These are phyloP conservation scores for Priceomyces carsonii DNA, from an alignment of 805 yeast species.

Conservation along the genomic window DNA sequence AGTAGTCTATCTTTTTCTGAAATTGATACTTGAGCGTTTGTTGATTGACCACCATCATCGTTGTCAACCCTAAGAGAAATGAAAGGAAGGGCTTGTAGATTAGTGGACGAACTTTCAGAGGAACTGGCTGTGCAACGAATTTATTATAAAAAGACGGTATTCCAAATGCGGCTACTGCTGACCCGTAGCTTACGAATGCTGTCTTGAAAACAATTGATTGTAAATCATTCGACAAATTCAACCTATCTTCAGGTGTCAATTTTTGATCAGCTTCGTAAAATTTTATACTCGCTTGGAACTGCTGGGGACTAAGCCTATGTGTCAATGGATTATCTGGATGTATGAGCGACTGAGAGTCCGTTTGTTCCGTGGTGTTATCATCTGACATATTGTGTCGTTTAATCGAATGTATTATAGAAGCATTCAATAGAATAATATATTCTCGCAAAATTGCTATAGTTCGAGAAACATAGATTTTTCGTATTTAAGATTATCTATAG, in stretches of 20 bases:
- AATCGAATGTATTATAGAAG: too few species aligned
- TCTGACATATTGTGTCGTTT: too few species aligned
- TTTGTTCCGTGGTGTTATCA: neutral
- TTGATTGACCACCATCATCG: conserved; percentile 26
- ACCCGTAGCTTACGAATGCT: conserved; percentile 24
- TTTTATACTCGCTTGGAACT: conserved; percentile 36
- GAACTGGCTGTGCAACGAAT: conserved; percentile 2
- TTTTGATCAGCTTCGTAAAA: conserved; percentile 44
- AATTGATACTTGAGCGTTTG: conserved; percentile 24
- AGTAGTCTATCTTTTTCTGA: conserved; percentile 15
- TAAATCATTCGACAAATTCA: conserved; percentile 30
- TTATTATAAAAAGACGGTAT: conserved; percentile 30
- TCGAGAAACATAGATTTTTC: too few species aligned
- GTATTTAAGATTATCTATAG: too few species aligned
- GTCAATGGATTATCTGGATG: conserved; percentile 24
- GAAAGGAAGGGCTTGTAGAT: conserved; percentile 36
- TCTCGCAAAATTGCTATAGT: too few species aligned
- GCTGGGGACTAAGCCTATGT: conserved; percentile 29
- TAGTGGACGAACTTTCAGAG: conserved; percentile 6
- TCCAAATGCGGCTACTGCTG: conserved; percentile 27
- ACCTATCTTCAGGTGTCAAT: conserved; percentile 32
- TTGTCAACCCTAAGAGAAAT: conserved; percentile 28
- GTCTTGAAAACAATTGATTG: conserved; percentile 23
- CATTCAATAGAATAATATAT: too few species aligned
- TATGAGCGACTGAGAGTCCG: conserved; percentile 1